Conservation (phyloP, 495 filamentous ascomycete species). For the Trichocladium antarcticum region DNA sequence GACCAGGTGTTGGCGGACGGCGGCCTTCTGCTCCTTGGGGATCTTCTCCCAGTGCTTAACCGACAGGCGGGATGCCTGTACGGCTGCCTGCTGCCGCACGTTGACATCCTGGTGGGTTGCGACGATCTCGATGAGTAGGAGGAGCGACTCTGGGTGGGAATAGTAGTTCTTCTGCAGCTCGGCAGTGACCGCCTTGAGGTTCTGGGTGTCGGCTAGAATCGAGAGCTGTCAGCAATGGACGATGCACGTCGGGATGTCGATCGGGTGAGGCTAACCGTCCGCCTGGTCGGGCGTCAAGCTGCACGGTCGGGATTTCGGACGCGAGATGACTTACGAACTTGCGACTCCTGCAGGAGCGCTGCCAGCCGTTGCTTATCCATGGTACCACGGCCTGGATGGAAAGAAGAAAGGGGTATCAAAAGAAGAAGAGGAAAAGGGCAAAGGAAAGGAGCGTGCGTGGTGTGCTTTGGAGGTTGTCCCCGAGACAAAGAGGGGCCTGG, state of each 20-base stretch:
- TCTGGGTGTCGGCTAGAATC: constrained; percentile 57
- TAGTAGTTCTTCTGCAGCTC: constrained; percentile 87
- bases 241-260: not conserved
- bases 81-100: constrained; percentile 78
- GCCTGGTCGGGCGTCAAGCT: too few relatives aligned
- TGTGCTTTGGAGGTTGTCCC: constrained; percentile 8
- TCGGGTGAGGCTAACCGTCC: not conserved
- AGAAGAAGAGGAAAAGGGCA: constrained; percentile 7
- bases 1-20: constrained; percentile 70
- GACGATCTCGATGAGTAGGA: constrained; percentile 74
- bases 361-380: constrained; percentile 70
- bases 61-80: constrained; percentile 72
- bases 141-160: constrained; percentile 67
- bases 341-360: constrained; percentile 61
- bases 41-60: constrained; percentile 76
- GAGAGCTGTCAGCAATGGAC: not conserved
- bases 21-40: constrained; percentile 47
- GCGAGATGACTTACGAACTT: constrained; percentile 50
- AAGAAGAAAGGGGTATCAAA: constrained; percentile 23
- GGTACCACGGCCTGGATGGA: constrained; percentile 4
- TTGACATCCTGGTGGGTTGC: constrained; percentile 58
- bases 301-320: not conserved
- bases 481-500: constrained; percentile 4
- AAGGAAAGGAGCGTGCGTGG: constrained; percentile 7
- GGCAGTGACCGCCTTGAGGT: constrained; percentile 80